These are phyloP conservation scores for Macrophomina tecta DNA, from an alignment of 2,329 filamentous ascomycete species.

Conservation along the genomic window DNA sequence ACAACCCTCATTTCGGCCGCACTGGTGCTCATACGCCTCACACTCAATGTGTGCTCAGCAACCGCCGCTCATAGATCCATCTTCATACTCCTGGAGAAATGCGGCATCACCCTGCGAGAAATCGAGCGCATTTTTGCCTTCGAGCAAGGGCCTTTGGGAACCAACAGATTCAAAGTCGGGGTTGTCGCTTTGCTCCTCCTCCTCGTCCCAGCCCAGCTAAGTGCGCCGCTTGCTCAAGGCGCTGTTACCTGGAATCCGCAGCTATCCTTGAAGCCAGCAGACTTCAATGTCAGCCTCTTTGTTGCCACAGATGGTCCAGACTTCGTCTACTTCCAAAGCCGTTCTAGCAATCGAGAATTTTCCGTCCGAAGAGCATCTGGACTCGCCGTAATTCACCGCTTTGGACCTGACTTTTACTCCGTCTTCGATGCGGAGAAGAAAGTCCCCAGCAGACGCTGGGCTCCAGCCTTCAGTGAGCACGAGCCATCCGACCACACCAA, in stretches of 20 bases:
- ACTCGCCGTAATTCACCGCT: constrained; percentile 14
- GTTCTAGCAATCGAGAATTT: neutral
- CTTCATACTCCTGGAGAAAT: constrained; percentile 26
- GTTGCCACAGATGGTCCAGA: neutral
- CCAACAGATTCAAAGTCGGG: constrained; percentile 7
- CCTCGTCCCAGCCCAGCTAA: constrained; percentile 22
- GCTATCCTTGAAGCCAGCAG: neutral
- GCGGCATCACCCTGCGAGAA: constrained; percentile 14
- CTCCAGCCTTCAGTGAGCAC: constrained; percentile 11
- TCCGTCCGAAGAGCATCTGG: constrained; percentile 22
- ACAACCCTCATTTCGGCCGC: constrained; percentile 21
- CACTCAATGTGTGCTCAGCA: constrained; percentile 12
- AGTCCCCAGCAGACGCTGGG: constrained; percentile 21
- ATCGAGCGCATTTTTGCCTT: constrained; percentile 20
- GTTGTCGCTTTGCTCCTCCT: constrained; percentile 7
- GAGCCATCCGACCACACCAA: neutral
- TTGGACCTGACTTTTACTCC: constrained; percentile 19
- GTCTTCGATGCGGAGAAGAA: neutral
- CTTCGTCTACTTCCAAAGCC: neutral
- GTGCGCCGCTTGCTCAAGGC: constrained; percentile 14
- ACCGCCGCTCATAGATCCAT: constrained; percentile 14
- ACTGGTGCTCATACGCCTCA: constrained; percentile 20
- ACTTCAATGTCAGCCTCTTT: constrained; percentile 20
- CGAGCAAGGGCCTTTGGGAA: constrained; percentile 9
- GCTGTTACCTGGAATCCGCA: constrained; percentile 6